Percentiles rank a stretch among this genome's conserved stretches.
Evolutionary conservation across 2,329 filamentous ascomycete genomes (phyloP).

Genomic region (Aspergillus glaucus): DNA sequence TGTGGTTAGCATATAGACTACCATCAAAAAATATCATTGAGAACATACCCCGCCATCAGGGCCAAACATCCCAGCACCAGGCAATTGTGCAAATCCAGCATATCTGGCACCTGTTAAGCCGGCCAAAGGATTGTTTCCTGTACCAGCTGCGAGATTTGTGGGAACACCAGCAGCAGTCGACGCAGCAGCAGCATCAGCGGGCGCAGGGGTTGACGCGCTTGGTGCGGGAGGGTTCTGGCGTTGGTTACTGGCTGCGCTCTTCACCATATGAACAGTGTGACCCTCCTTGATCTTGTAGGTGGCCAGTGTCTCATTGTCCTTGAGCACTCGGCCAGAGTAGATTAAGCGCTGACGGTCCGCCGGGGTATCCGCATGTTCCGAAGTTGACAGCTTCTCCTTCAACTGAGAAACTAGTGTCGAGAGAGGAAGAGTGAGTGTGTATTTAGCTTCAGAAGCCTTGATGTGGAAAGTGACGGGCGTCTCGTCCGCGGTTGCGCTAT

Average conservation of each 20-base stretch:
- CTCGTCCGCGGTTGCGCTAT: slow-evolving; percentile 50
- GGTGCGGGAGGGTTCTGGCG: slow-evolving; percentile 52
- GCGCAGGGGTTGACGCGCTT: slow-evolving; percentile 32
- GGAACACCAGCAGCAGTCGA: slow-evolving; percentile 37
- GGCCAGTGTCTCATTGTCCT: slow-evolving; percentile 79
- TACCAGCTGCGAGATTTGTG: slow-evolving; percentile 44
- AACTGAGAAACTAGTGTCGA: slow-evolving; percentile 74
- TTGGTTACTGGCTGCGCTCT: slow-evolving; percentile 85
- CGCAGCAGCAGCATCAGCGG: slow-evolving; percentile 25
- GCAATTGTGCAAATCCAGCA: slow-evolving; percentile 83
- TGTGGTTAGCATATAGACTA: slow-evolving; percentile 4
- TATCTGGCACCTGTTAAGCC: slow-evolving; percentile 89
- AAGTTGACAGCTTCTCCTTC: slow-evolving; percentile 76
- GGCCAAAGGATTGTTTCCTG: slow-evolving; percentile 80
- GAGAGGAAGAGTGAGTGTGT: slow-evolving; percentile 71
- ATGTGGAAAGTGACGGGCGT: slow-evolving; percentile 89
- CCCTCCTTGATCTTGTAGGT: slow-evolving; percentile 93
- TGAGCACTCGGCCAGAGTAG: slow-evolving; percentile 94
- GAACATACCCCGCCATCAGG: slow-evolving; percentile 75
- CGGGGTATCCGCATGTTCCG: slow-evolving; percentile 80
- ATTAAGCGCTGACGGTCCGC: slow-evolving; percentile 88
- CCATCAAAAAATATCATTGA: not conserved
- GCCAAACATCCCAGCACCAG: slow-evolving; percentile 81
- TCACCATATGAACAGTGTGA: slow-evolving; percentile 94
- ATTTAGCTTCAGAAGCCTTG: slow-evolving; percentile 88